Evolutionary conservation across 2,329 filamentous ascomycete genomes (phyloP), one percentile per base, ranked within the genome.

Genomic region (Fusarium pilosicola): DNA sequence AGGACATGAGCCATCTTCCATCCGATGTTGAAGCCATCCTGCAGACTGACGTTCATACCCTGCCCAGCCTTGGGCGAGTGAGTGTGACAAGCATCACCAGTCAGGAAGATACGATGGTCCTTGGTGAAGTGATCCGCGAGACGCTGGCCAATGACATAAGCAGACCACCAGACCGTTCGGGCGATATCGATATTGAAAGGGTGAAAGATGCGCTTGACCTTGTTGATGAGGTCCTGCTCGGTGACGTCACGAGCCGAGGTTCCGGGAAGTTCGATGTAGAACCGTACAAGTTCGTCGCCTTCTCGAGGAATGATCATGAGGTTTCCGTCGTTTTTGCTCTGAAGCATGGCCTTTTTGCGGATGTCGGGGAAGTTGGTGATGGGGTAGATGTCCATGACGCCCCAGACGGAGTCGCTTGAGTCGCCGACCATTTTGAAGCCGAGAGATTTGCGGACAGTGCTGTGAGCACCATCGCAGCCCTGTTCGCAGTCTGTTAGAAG

Each of bases 11-110:
- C 86, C 7, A 90, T 77, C 75, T 90, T 90, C 88, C 88, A 90
- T 1, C 86, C 87, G 0, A 90, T 84, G 55, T 89, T 89, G 77
- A 74, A 78, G 3, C 71, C 81, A 78, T 94, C 91, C 74, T 92
- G 90, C 86, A 94, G 91, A 38, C 86, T 88, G 7, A 92, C 88
- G 71, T 94, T 94, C 91, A 93, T 93, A 14, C 92, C 91, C 78
- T 93, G 90, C 2, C 90, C 90, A 2, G 89, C 90, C 77, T 92
- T 92, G 11, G 90, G 90, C 1, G 71, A 71, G 10, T 14, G 86
- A 84, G 78, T 88, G 83, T 77, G 75, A 87, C 91, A 80, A 90
- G 91, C 75, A 34, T 74, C 92, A 5, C 92, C 92, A 0, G 91
- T 90, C 6, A 94, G 83, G 76, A 95, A 94, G 14, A 95, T 84